Conservation (phyloP, 2,329 filamentous ascomycete species). For the Aspergillus sp. region DNA sequence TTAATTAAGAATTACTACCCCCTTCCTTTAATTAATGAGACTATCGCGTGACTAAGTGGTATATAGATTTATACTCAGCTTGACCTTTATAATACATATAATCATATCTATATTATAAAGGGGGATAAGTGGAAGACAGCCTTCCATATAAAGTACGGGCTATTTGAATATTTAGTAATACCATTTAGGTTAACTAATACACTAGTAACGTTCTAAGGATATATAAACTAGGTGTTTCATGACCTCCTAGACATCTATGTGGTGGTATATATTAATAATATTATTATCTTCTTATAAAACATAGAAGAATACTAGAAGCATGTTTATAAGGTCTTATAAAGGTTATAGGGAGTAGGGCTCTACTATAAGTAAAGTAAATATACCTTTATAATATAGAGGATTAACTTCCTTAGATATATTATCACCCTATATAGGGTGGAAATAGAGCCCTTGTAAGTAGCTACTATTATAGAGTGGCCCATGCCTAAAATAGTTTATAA, state of each 20-base stretch:
- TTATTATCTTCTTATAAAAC: slow-evolving; percentile 4
- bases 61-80: not conserved
- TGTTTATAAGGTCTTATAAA: not conserved
- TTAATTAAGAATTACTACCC: not conserved
- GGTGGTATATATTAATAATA: slow-evolving; percentile 10
- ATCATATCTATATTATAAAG: not conserved
- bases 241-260: not conserved
- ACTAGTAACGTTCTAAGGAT: not conserved
- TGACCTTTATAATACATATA: not conserved
- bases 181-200: slow-evolving; percentile 1
- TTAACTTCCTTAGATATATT: slow-evolving; percentile 2
- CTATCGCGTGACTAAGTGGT: not conserved
- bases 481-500: not conserved
- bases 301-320: not conserved
- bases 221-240: not conserved
- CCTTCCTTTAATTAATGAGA: not conserved
- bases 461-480: not conserved
- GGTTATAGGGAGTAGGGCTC: not conserved
- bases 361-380: slow-evolving; percentile 4
- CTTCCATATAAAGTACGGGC: not conserved
- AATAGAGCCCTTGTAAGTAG: not conserved
- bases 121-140: not conserved
- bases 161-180: slow-evolving; percentile 6
- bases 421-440: not conserved
- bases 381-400: not conserved